These are phyloP conservation scores for Garcia nutans DNA, from an alignment of 345 rosid genomes.

Conservation along the genomic window DNA sequence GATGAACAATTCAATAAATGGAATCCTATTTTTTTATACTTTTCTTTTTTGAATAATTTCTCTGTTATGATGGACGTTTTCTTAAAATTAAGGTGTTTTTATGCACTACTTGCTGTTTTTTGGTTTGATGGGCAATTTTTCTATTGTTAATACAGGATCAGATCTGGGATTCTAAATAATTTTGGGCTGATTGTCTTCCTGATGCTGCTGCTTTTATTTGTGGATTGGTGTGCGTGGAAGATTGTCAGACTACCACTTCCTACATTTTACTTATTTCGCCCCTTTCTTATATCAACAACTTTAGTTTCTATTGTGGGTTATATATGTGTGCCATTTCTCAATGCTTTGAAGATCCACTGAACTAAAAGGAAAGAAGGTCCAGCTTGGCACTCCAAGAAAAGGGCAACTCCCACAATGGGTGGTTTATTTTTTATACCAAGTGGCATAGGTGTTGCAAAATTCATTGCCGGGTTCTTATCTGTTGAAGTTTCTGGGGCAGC, in stretches of 20 bases:
- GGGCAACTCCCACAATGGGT: slow-evolving; percentile 79
- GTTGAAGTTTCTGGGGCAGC: slow-evolving; percentile 71
- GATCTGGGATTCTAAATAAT: slow-evolving; percentile 58
- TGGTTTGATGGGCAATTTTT: slow-evolving; percentile 10
- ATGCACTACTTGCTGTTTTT: not conserved
- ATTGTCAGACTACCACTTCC: slow-evolving; percentile 80
- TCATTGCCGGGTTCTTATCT: slow-evolving; percentile 53
- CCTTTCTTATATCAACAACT: slow-evolving; percentile 60
- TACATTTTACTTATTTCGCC: slow-evolving; percentile 62
- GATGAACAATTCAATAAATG: no score
- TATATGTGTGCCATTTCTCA: slow-evolving; percentile 65
- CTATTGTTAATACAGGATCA: slow-evolving; percentile 50
- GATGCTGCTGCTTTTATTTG: slow-evolving; percentile 48
- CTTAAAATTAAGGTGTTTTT: no score
- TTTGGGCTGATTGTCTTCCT: slow-evolving; percentile 61
- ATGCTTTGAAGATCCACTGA: slow-evolving; percentile 50
- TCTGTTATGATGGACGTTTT: no score
- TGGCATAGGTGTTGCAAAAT: slow-evolving; percentile 67
- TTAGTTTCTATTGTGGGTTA: slow-evolving; percentile 65
- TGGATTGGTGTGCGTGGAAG: slow-evolving; percentile 91
- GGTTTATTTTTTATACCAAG: slow-evolving; percentile 75
- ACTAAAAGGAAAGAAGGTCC: slow-evolving; percentile 44
- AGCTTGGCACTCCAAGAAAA: slow-evolving; percentile 41
- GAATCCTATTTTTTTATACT: no score
- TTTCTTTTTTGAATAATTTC: no score